phyloP scores from a whole-genome alignment of 2,329 filamentous ascomycete species.

The Thelonectria olida region DNA sequence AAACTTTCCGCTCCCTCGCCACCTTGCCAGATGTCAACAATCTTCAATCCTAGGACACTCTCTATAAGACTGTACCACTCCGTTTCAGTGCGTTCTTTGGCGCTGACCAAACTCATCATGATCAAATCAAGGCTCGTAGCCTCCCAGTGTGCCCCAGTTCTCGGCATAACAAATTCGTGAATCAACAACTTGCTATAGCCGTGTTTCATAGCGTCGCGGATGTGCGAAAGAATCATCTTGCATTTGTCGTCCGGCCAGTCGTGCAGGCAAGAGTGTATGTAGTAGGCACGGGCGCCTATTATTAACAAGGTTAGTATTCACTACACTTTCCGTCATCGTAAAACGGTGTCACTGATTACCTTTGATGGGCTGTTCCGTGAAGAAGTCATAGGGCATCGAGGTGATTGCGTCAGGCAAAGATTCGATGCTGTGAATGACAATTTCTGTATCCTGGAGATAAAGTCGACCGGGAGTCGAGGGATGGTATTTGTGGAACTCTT shows the following conservation, averaged over 20 bases:
- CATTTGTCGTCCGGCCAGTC: constrained; percentile 54
- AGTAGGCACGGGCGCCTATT: constrained; percentile 21
- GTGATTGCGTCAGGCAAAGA: constrained; percentile 11
- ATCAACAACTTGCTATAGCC: constrained; percentile 47
- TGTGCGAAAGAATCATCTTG: constrained; percentile 37
- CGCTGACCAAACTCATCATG: constrained; percentile 40
- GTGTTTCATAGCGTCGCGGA: constrained; percentile 41
- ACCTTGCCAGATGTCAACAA: constrained; percentile 31
- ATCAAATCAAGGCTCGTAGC: constrained; percentile 41
- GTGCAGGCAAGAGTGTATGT: constrained; percentile 50
- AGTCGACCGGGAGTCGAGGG: constrained; percentile 4
- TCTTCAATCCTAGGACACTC: constrained; percentile 24
- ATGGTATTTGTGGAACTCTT: constrained; percentile 35
- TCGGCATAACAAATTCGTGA: constrained; percentile 45
- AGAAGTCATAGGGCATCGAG: constrained; percentile 35
- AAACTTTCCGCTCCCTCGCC: constrained; percentile 25
- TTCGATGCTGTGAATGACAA: constrained; percentile 23
- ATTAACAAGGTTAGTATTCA: not conserved
- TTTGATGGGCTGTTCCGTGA: constrained; percentile 34
- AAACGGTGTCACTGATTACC: not conserved
- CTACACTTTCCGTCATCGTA: not conserved
- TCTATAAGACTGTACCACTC: constrained; percentile 30
- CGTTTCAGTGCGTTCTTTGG: constrained; percentile 29
- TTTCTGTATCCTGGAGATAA: constrained; percentile 39
- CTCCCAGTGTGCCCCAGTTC: constrained; percentile 42